These are phyloP conservation scores for Neospermospora avenae DNA, from an alignment of 2,329 filamentous ascomycete species.

Conservation along the genomic window DNA sequence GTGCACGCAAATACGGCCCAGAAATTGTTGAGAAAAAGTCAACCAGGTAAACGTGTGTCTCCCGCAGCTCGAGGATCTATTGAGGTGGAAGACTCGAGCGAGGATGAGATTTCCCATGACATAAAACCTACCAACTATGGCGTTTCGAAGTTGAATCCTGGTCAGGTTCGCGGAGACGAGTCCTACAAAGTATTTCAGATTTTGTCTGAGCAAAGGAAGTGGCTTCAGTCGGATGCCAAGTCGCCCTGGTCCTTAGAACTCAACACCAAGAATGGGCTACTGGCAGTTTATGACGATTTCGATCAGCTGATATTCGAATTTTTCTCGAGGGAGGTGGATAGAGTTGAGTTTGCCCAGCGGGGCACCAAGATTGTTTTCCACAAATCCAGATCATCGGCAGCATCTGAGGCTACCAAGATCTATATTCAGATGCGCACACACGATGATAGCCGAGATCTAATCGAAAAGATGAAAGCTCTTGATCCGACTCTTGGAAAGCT, in stretches of 20 bases:
- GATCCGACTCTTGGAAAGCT: neutral
- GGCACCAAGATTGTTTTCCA: neutral
- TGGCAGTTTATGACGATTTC: neutral
- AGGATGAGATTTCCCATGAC: conserved; percentile 3
- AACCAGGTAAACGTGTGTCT: neutral
- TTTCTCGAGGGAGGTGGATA: neutral
- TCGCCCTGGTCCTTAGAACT: neutral
- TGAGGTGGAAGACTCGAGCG: neutral
- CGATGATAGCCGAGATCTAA: conserved; percentile 1
- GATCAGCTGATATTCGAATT: neutral
- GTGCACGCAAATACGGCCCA: neutral
- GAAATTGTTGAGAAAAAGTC: neutral
- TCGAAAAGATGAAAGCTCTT: neutral
- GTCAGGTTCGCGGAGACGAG: neutral
- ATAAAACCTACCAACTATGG: neutral
- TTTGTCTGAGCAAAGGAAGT: neutral
- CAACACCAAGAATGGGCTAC: neutral
- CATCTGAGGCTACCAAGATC: neutral
- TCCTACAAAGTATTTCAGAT: neutral
- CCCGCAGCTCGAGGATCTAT: neutral
- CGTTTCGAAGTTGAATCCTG: neutral
- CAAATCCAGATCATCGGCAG: neutral
- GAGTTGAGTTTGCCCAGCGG: neutral
- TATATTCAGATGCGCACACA: conserved; percentile 3
- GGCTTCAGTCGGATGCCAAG: neutral